Percentiles rank a stretch among this genome's conserved stretches.
phyloP scores from a whole-genome alignment of 116 monocot genomes.

The Phalaenopsis hybrid region DNA sequence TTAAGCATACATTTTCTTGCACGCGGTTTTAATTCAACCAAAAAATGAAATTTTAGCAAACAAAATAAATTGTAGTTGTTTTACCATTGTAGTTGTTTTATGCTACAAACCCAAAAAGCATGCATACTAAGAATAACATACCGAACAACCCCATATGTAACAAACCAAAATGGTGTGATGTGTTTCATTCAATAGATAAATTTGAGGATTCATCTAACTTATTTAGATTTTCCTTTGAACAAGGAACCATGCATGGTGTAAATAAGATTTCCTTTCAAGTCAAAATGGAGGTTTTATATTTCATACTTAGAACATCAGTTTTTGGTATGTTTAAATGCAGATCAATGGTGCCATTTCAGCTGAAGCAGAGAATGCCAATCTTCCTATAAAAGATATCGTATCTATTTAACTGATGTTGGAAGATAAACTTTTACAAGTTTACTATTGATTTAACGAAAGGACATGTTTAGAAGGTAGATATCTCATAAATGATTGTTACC shows the following conservation, averaged over 20 bases:
- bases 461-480: not conserved
- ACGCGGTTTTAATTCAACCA: too few relatives aligned
- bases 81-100: too few relatives aligned
- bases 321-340: too few relatives aligned
- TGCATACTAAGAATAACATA: too few relatives aligned
- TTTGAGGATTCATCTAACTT: not conserved
- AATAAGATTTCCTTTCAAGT: not conserved
- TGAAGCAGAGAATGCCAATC: not conserved
- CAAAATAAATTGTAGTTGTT: too few relatives aligned
- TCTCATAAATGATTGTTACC: slow-evolving; percentile 38
- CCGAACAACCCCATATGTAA: too few relatives aligned
- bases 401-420: not conserved
- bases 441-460: not conserved
- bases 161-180: too few relatives aligned
- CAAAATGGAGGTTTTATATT: not conserved
- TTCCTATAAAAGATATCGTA: not conserved
- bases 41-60: too few relatives aligned
- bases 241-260: not conserved
- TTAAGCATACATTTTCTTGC: too few relatives aligned
- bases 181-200: not conserved
- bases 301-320: not conserved
- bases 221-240: not conserved
- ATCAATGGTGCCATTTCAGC: not conserved
- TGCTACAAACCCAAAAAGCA: too few relatives aligned
- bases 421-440: not conserved